Base-by-base conservation (phyloP, 441 rosid species). In the Dalechampia spathulata region DNA sequence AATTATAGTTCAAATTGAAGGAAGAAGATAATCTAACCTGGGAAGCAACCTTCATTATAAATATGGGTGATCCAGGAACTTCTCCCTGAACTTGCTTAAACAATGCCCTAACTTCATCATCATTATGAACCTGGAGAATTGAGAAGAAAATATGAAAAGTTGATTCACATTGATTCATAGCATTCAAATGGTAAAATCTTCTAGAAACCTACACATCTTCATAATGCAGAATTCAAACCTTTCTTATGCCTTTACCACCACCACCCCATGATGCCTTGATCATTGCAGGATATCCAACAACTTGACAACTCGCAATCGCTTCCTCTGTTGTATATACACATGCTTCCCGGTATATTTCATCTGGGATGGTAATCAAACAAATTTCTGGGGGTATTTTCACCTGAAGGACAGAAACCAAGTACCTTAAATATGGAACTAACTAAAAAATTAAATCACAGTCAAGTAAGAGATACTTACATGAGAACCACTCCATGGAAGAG, bases 261-360 rank as follows among this genome's bases (percentile, higher is more conserved):
- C 99, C 99, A 55, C 99, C 99, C 99, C 99, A 95, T 2, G 99
- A 95, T 52, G 99, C 99, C 88, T 95, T 95, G 77, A 90, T 95
- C 99, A 95, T 95, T 67, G 99, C 97, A 60, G 99, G 99, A 77
- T 95, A 95, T 65, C 99, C 99, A 41, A 90, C 93, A 70, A 95
- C 80, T 77, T 87, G 96, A 72, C 98, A 95, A 67, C 99, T 95
- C 49, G 91, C 89, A 74, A 90, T 79, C 16, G 96, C 99, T 78
- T 95, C 99, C 77, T 90, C 99, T 26, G 99, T 90, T 38, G 99
- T 90, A 73, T 78, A 69, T 27, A 95, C 98, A 76, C 99, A 95
- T 49, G 99, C 99, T 79, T 86, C 83, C 68, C 86, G 78, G 65
- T 95, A 95, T 54, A 83, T 61, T 45, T 95, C 97, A 61, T 95